Evolutionary conservation across 495 filamentous ascomycete genomes (phyloP), one percentile per base, ranked within the genome.

Genomic region (Annulohypoxylon bovei): DNA sequence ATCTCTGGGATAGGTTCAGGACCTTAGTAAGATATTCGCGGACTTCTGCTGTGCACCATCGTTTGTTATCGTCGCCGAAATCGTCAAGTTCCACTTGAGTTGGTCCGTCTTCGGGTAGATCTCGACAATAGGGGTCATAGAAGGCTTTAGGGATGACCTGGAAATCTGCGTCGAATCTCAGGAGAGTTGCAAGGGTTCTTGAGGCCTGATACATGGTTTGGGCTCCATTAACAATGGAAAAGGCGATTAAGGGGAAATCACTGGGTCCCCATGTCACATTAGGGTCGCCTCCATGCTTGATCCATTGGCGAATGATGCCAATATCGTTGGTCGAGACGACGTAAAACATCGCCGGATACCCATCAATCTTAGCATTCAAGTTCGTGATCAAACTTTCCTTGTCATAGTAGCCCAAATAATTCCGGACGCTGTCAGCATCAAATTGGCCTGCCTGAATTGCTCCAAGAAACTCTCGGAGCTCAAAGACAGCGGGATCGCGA

Each of bases 1-100:
- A 86, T 11, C 83, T 75, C 53, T 87, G 84, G 0, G 78, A 75
- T 6, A 87, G 64, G 67, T 81, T 85, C 8, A 80, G 57, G 0
- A 77, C 79, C 40, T 67, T 74, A 0, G 77, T 71, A 4, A 84
- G 74, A 33, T 55, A 54, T 18, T 46, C 39, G 4, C 25, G 47
- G 14, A 57, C 65, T n/a, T 73, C 40, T 6, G 20, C 44, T 14
- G 47, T 67, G 32, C 76, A 79, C 74, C 68, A 76, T 0, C 11
- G 14, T 30, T 68, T 68, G 8, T 66, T 72, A 4, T 58, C 50
- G 8, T 60, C 58, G 0, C 67, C 35, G 7, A 68, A 22, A 11
- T 63, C 50, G 4, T 46, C 27, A 32, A 72, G 50, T 25, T 57
- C 67, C 6, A 56, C 56, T 7, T 61, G 35, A 0, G 32, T 42